A percentile compares a stretch with the other conserved stretches of the same genome.
Evolutionary conservation across 148 eudicot species (phyloP).

Genomic region (Rheum nobile): DNA sequence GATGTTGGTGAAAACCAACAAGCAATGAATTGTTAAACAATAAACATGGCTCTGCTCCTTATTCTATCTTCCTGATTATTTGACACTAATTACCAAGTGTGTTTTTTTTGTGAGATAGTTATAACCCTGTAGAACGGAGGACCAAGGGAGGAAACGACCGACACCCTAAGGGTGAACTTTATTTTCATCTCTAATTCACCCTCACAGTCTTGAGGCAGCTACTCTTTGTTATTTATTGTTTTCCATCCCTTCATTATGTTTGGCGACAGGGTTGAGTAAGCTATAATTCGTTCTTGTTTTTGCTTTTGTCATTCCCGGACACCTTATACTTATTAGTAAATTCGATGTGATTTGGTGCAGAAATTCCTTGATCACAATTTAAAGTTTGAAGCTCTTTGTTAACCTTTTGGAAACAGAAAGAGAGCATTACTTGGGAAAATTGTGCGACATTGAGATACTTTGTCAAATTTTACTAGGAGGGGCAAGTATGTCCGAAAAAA

Average conservation of each 20-base stretch:
- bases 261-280: background rate
- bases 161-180: slow-evolving; percentile 17
- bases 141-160: slow-evolving; percentile 61
- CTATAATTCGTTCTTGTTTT: background rate
- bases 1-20: too few species aligned
- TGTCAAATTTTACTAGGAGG: slow-evolving; percentile 54
- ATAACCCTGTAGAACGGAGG: slow-evolving; percentile 80
- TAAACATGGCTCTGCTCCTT: background rate
- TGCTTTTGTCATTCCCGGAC: background rate
- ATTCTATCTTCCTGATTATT: background rate
- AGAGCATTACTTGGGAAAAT: slow-evolving; percentile 77
- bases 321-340: background rate
- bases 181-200: background rate
- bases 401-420: slow-evolving; percentile 76
- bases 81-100: background rate
- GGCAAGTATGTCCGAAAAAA: background rate
- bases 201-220: background rate
- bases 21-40: too few species aligned
- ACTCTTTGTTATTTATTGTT: background rate
- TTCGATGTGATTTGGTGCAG: background rate
- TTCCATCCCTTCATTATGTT: background rate
- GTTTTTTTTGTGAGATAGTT: slow-evolving; percentile 49
- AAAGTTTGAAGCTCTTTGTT: slow-evolving; percentile 64
- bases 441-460: slow-evolving; percentile 75
- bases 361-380: background rate